Percentiles rank a stretch among this genome's conserved stretches.
phyloP scores from a whole-genome alignment of 129 eudicot species.

The Escallonia rubra region DNA sequence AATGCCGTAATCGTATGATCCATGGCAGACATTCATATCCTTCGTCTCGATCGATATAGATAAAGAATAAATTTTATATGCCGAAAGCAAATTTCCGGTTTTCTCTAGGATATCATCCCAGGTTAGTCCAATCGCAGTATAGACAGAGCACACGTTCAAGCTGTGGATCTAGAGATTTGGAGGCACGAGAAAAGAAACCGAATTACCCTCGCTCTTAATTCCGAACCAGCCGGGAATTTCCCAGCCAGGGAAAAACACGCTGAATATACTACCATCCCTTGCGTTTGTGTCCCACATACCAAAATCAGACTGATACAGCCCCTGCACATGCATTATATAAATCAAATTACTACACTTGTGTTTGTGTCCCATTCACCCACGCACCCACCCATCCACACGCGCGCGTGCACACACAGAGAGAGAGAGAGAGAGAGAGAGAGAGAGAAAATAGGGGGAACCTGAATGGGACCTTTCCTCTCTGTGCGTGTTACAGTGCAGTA shows the following conservation, averaged over 20 bases:
- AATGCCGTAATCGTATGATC: too few species aligned
- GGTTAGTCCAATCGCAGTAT: not conserved
- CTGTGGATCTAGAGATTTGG: not conserved
- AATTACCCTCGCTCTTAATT: too few species aligned
- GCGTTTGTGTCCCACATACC: too few species aligned
- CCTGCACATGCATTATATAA: not conserved
- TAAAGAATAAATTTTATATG: too few species aligned
- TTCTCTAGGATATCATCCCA: too few species aligned
- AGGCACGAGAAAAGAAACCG: not conserved
- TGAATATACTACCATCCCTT: slow-evolving; percentile 11
- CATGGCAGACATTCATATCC: too few species aligned
- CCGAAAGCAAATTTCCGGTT: too few species aligned
- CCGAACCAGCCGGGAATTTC: slow-evolving; percentile 10
- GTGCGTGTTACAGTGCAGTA: not conserved
- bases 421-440: not conserved
- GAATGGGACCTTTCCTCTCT: not conserved
- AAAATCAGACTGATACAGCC: slow-evolving; percentile 3
- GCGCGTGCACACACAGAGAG: not conserved
- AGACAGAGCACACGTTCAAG: not conserved
- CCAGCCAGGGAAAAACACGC: slow-evolving; percentile 9
- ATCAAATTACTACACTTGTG: not conserved
- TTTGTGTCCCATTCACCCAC: not conserved
- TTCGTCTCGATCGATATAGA: too few species aligned
- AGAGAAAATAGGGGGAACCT: slow-evolving; percentile 8
- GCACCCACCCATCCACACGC: too few species aligned